Conservation (phyloP, 176 grass and related monocot species). For the Tillandsia fasciculata region DNA sequence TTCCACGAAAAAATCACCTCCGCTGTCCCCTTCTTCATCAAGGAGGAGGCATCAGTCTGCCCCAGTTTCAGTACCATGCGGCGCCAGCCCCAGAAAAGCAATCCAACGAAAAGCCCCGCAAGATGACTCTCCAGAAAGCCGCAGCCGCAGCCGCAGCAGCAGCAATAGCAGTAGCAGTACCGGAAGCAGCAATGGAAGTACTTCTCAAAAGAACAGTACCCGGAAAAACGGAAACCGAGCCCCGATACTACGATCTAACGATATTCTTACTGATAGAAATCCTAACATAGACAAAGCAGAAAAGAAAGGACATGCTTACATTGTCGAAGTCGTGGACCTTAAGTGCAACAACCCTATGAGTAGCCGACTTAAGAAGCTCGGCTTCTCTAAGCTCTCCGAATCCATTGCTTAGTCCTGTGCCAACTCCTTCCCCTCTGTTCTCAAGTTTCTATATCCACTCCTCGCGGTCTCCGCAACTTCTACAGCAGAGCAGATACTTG, state of each 20-base stretch:
- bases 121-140: slow-evolving; percentile 17
- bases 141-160: slow-evolving; percentile 4
- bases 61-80: slow-evolving; percentile 58
- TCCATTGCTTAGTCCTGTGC: slow-evolving; percentile 52
- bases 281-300: slow-evolving; percentile 21
- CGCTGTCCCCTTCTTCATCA: slow-evolving; percentile 14
- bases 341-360: slow-evolving; percentile 85
- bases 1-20: slow-evolving; percentile 35
- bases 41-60: slow-evolving; percentile 42
- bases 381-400: slow-evolving; percentile 91
- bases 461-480: slow-evolving; percentile 10
- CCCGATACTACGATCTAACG: slow-evolving; percentile 45
- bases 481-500: slow-evolving; percentile 35
- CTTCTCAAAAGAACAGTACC: slow-evolving; percentile 34
- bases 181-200: slow-evolving; percentile 24
- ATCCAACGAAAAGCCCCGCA: slow-evolving; percentile 31
- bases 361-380: slow-evolving; percentile 80
- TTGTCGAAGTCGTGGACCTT: slow-evolving; percentile 80
- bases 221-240: slow-evolving; percentile 25
- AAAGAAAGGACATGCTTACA: slow-evolving; percentile 45
- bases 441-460: neutral
- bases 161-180: slow-evolving; percentile 20
- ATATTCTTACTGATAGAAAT: slow-evolving; percentile 23
- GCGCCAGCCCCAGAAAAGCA: slow-evolving; percentile 47
- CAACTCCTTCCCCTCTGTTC: neutral